Evolutionary conservation across 2,329 filamentous ascomycete genomes (phyloP).

Genomic region (Alternaria arborescens): DNA sequence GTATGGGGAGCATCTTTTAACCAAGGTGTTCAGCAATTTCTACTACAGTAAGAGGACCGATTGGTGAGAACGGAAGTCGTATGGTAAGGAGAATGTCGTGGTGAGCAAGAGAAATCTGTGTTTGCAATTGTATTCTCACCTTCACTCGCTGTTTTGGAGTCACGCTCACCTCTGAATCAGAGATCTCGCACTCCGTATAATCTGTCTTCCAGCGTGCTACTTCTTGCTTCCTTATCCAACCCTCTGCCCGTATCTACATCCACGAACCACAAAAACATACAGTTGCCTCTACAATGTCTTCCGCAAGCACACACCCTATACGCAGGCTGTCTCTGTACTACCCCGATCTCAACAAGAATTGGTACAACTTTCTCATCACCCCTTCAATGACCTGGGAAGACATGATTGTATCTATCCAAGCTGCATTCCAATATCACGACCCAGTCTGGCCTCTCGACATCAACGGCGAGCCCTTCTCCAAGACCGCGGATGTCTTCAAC

Average conservation of each 20-base stretch:
- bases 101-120: neutral
- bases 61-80: slow-evolving; percentile 22
- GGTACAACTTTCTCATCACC: neutral
- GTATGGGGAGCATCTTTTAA: slow-evolving; percentile 56
- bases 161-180: neutral
- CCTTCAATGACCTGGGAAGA: neutral
- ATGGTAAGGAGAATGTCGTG: neutral
- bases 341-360: neutral
- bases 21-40: slow-evolving; percentile 56
- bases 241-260: neutral
- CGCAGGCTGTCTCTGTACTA: neutral
- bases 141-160: neutral
- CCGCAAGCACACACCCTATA: neutral
- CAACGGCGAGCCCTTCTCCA: neutral
- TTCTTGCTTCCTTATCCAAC: neutral
- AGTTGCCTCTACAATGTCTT: neutral
- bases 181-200: neutral
- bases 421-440: neutral
- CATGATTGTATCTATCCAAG: neutral
- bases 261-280: neutral
- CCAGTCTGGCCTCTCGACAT: neutral
- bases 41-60: slow-evolving; percentile 41
- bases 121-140: neutral
- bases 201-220: neutral
- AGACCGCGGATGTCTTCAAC: neutral